Base-by-base conservation (phyloP, 345 rosid genomes). In the Geranium brycei region DNA sequence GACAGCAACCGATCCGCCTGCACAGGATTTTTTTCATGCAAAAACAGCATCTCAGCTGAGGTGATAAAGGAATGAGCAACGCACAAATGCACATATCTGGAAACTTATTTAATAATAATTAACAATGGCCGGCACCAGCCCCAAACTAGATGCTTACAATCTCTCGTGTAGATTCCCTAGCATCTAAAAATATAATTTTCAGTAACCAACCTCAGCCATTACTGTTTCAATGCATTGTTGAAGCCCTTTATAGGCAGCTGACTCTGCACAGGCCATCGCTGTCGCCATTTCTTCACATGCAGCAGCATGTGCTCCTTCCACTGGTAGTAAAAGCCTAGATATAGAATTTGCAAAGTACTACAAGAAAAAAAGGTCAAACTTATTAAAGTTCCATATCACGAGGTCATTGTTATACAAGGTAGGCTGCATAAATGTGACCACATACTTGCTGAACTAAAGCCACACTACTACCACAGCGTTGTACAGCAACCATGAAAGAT, bases 221-320 rank as follows among this genome's bases (percentile, higher is more conserved):
- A 95, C 96, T 76, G 99, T 95, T 80, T 95, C 99, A 71, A 91
- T 95, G 83, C 99, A 93, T 71, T 85, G 97, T 70, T 91, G 99
- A 73, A 93, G 97, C 79, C 99, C 99, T 79, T 85, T 93, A 77
- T 91, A 85, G 69, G 97, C 97, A 79, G 99, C 97, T 74, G 81
- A 77, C 77, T 93, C 99, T n/a, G 99, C 99, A 74, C 87, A 87
- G 66, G 97, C 83, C 89, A 93, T 83, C 68, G 99, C 95, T 31
- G 89, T 79, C 56, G 97, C 89, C 99, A 93, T 93, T 85, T 93
- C 97, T 87, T 93, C 99, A 67, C 97, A 91, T 57, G 97, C 85
- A 77, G 96, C 87, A 71, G 96, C 91, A 79, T 93, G 97, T 59
- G 99, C 96, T 68, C 96, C 96, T 68, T 95, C 99, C 69, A 95